Conservation (phyloP, 2,329 filamentous ascomycete species). For the Calonectria leucothoes region DNA sequence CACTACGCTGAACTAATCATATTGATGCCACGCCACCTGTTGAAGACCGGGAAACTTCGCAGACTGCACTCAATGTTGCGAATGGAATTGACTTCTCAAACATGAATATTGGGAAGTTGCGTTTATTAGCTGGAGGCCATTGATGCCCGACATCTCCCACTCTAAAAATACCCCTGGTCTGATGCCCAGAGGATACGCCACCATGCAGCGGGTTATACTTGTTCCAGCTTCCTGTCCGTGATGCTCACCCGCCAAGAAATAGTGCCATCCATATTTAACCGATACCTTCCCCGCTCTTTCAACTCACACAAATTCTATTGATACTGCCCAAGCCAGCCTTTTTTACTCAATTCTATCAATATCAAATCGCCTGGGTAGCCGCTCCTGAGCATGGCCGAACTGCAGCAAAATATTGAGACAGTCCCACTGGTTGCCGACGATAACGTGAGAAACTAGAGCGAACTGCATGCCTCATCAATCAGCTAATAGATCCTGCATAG, state of each 20-base stretch:
- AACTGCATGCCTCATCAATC: neutral
- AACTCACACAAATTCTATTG: neutral
- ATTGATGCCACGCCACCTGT: too few species aligned
- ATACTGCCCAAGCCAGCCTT: neutral
- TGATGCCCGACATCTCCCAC: too few species aligned
- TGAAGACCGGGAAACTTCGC: too few species aligned
- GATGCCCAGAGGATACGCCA: neutral
- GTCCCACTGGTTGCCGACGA: slow-evolving; percentile 5
- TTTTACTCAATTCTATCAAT: neutral
- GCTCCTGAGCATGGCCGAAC: neutral
- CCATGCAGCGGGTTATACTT: neutral
- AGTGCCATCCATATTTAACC: neutral
- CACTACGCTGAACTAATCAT: too few species aligned
- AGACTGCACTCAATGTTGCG: too few species aligned
- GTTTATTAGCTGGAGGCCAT: too few species aligned
- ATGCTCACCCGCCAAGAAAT: neutral
- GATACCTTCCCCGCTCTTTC: neutral
- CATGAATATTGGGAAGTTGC: too few species aligned
- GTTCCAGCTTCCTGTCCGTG: neutral
- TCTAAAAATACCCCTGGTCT: neutral
- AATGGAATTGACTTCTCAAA: too few species aligned
- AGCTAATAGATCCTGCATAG: neutral
- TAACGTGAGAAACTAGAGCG: neutral
- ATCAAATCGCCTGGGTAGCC: neutral
- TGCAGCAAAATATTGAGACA: neutral